phyloP scores from a whole-genome alignment of 2,329 filamentous ascomycete species.

The Colletotrichum siamense region DNA sequence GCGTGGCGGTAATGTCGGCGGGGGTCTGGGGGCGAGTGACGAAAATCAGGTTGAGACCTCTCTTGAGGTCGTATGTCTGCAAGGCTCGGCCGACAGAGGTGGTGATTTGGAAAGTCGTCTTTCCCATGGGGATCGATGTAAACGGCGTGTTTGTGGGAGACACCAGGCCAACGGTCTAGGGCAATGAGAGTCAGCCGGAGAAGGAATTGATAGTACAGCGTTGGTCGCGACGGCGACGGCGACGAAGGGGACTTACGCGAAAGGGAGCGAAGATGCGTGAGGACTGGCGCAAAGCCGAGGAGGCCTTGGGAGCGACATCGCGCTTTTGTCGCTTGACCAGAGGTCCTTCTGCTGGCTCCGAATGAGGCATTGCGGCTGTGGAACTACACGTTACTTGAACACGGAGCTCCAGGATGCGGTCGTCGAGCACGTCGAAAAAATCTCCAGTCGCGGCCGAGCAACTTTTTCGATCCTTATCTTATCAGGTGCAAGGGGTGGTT shows the following conservation, averaged over 20 bases:
- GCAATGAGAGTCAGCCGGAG: not conserved
- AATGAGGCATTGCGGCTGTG: constrained; percentile 56
- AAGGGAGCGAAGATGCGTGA: constrained; percentile 94
- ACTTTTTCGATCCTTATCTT: constrained; percentile 17
- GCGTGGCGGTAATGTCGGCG: constrained; percentile 81
- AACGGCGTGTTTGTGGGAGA: constrained; percentile 92
- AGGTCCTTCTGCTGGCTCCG: constrained; percentile 61
- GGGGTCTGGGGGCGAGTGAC: constrained; percentile 91
- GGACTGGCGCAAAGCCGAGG: constrained; percentile 47
- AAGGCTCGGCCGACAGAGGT: constrained; percentile 90
- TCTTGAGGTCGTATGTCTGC: constrained; percentile 94
- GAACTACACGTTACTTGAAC: not conserved
- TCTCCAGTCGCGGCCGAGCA: not conserved
- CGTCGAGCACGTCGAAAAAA: not conserved
- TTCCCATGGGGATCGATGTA: constrained; percentile 85
- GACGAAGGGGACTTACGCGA: constrained; percentile 64
- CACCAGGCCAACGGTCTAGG: constrained; percentile 87
- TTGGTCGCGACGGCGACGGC: not conserved
- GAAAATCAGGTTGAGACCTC: constrained; percentile 91
- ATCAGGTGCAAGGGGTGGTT: not conserved
- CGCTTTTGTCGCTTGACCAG: constrained; percentile 80
- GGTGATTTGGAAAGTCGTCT: constrained; percentile 96
- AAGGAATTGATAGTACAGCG: not conserved
- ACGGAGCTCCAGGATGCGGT: not conserved
- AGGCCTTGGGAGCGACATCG: constrained; percentile 43